Percentiles rank a stretch among this genome's conserved stretches.
Evolutionary conservation across 257 asterid genomes (phyloP).

Genomic region (Nicotiana paniculata): DNA sequence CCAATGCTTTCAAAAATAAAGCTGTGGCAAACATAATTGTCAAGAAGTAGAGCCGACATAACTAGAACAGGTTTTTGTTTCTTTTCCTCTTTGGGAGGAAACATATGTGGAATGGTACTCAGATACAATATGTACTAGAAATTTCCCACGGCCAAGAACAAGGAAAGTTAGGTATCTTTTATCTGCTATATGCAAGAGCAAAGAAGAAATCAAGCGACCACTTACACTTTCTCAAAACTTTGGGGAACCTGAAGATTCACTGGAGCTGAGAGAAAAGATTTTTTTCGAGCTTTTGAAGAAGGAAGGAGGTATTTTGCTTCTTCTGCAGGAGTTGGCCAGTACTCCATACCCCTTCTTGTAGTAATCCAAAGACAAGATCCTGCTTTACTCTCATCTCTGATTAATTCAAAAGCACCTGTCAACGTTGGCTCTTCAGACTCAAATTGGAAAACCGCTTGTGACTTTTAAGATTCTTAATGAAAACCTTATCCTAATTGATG

Average conservation of each 20-base stretch:
- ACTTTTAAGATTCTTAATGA: not conserved
- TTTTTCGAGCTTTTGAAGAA: slow-evolving; percentile 31
- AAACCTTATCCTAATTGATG: not conserved
- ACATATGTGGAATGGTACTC: not conserved
- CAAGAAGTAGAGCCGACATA: too few relatives aligned
- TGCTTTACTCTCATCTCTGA: slow-evolving; percentile 75
- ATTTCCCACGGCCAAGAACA: not conserved
- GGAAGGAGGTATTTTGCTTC: slow-evolving; percentile 57
- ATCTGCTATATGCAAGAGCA: not conserved
- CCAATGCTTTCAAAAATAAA: too few relatives aligned
- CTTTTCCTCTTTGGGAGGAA: not conserved
- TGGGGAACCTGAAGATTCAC: slow-evolving; percentile 56
- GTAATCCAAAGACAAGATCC: slow-evolving; percentile 92
- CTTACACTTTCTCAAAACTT: slow-evolving; percentile 82
- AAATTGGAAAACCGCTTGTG: not conserved
- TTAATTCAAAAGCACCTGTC: slow-evolving; percentile 80
- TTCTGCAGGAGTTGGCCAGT: slow-evolving; percentile 90
- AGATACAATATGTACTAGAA: not conserved
- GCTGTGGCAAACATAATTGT: too few relatives aligned
- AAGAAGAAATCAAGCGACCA: not conserved
- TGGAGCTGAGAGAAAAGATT: slow-evolving; percentile 30
- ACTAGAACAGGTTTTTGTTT: not conserved
- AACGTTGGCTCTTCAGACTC: slow-evolving; percentile 17
- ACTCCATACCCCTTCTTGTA: slow-evolving; percentile 75
- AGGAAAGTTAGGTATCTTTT: not conserved